Evolutionary conservation across 345 rosid genomes (phyloP).

Genomic region (Abelmoschus esculentus): DNA sequence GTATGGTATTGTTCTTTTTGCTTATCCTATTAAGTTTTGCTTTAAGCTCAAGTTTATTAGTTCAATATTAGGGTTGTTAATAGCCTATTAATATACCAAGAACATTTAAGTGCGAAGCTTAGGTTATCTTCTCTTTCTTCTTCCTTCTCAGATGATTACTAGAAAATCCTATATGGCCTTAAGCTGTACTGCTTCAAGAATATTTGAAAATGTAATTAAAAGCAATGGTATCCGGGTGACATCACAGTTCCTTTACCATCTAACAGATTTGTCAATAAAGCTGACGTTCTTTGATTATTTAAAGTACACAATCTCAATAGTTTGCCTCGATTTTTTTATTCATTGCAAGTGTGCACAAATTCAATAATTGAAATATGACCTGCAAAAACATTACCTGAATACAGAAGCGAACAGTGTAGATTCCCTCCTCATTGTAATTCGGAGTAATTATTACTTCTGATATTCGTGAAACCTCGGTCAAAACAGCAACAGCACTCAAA

Average conservation of each 20-base stretch:
- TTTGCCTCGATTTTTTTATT: not conserved
- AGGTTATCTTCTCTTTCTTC: not conserved
- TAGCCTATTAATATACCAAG: no score
- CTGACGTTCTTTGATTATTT: not conserved
- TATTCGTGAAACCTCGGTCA: conserved; percentile 91
- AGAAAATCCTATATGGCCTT: not conserved
- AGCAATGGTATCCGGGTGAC: not conserved
- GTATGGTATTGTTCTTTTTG: not conserved
- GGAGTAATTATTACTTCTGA: conserved; percentile 97
- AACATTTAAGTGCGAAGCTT: not conserved
- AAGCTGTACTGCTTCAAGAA: not conserved
- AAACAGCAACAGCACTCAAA: conserved; percentile 95
- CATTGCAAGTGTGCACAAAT: not conserved
- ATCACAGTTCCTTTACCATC: not conserved
- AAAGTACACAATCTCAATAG: not conserved
- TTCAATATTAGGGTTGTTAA: not conserved
- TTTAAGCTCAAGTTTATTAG: not conserved
- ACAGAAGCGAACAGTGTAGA: conserved; percentile 98
- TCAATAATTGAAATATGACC: conserved; percentile 3
- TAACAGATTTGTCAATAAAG: not conserved
- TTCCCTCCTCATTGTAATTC: conserved; percentile 95
- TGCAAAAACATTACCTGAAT: conserved; percentile 62
- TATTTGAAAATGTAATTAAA: not conserved
- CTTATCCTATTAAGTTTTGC: not conserved
- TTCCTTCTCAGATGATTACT: not conserved